phyloP scores from a whole-genome alignment of 139 green algal genomes.

The Choricystis sp. region DNA sequence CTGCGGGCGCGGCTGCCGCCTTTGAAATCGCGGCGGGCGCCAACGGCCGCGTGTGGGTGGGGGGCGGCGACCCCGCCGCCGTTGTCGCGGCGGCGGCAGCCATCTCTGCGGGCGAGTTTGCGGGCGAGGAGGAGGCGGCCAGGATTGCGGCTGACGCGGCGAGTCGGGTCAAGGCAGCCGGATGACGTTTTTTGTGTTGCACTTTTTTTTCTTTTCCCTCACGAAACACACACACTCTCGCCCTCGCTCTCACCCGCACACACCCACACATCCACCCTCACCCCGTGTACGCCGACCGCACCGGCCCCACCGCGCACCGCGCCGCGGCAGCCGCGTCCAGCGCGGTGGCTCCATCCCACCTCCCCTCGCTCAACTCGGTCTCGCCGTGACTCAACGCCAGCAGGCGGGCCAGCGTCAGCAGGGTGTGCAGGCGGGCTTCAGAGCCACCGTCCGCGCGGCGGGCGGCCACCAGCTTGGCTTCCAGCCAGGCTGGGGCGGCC shows the following conservation, averaged over 20 bases:
- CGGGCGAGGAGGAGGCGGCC: background rate
- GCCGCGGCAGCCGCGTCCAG: too few relatives aligned
- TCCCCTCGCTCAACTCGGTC: background rate
- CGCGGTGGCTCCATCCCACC: background rate
- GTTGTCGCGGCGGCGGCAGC: background rate
- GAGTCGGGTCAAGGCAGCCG: background rate
- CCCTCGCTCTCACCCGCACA: background rate
- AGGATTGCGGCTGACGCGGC: background rate
- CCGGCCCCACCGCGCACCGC: too few relatives aligned
- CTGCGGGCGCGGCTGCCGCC: conserved; percentile 32
- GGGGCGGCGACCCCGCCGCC: background rate
- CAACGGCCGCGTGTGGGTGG: conserved; percentile 56
- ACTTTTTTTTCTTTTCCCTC: background rate
- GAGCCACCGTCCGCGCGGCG: too few relatives aligned
- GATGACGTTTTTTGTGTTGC: background rate
- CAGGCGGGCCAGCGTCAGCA: background rate
- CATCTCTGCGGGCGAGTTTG: background rate
- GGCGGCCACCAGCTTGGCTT: too few relatives aligned
- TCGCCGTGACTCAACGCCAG: background rate
- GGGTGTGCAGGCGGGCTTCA: background rate
- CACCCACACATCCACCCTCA: background rate
- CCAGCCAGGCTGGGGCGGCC: background rate
- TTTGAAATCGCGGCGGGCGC: conserved; percentile 64
- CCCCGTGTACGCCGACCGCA: too few relatives aligned
- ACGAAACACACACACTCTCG: background rate